Base-by-base conservation (phyloP, 345 rosid species). In the Salix viminalis region DNA sequence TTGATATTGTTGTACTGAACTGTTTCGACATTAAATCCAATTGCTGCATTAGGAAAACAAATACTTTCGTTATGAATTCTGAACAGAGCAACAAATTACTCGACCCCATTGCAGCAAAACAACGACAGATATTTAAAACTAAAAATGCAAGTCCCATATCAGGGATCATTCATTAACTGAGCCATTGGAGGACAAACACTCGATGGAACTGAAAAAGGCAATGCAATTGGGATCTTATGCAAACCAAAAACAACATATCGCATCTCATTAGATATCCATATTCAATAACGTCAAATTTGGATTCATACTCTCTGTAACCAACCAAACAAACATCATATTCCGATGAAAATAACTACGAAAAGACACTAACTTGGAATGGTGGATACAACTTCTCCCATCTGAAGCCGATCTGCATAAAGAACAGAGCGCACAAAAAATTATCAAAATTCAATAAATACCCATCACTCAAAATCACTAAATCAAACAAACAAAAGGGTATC, bases 301-400 rank as follows among this genome's bases (percentile, higher is more conserved):
- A 36, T 34, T 52, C 72, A 41, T 52, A 18, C 7, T 68, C 30
- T 68, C 44, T 30, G 4, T 6, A 80, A 65, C 41, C 67, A 75
- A 77, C 39, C 36, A 54, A 41, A 36, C 21, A 54, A 41, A 36
- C 21, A 58, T 66, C 37, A 15, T 65, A 76, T 6, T 8, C 18
- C 64, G 12, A 24, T 6, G 4, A 28, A 23, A 62, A 16, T 19
- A 18, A 67, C 15, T 11, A 54, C 71, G 70, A 73, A 80, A 36
- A 48, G 24, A 74, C 26, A 88, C 94, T 72, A 73, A 94, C 98
- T 94, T 69, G 98, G 98, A 84, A 94, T 94, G 60, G 97, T 94
- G 28, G 98, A 92, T 58, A 94, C 97, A 71, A 94, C 97, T 85
- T 94, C 98, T 14, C 98, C 98, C 97, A 94, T 94, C 90, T 94